phyloP scores from a whole-genome alignment of 1,139 yeast genomes.

The Groenewaldozyma sp. region DNA sequence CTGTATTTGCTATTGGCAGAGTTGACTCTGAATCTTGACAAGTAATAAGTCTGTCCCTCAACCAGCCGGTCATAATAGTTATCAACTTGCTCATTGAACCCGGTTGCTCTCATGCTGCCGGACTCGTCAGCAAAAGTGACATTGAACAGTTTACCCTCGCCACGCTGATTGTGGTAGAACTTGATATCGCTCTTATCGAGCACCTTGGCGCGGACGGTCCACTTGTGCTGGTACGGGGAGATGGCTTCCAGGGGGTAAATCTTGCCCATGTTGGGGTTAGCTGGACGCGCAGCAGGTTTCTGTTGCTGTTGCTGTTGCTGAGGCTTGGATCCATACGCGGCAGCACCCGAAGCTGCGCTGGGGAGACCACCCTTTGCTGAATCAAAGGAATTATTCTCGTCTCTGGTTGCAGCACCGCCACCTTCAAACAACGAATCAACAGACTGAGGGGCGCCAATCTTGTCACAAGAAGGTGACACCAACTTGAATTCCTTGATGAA shows the following conservation, averaged over 20 bases:
- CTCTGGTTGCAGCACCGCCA: not conserved
- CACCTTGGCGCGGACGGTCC: constrained; percentile 92
- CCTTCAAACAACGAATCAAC: not conserved
- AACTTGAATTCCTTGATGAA: not conserved
- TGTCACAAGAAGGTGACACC: not conserved
- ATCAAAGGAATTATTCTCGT: not conserved
- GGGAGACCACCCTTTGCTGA: not conserved
- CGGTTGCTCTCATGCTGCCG: constrained; percentile 94
- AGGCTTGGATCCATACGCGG: not conserved
- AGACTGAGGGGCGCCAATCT: not conserved
- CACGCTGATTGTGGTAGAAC: constrained; percentile 78
- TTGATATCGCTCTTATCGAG: constrained; percentile 80
- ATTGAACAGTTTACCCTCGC: constrained; percentile 84
- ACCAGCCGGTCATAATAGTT: constrained; percentile 62
- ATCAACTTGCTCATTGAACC: constrained; percentile 82
- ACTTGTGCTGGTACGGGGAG: constrained; percentile 82
- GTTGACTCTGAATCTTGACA: constrained; percentile 73
- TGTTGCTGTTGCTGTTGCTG: no score
- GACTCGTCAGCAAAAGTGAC: constrained; percentile 88
- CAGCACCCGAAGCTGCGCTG: not conserved
- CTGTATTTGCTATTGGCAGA: constrained; percentile 83
- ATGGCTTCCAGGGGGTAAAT: constrained; percentile 73
- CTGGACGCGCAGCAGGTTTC: constrained; percentile 2
- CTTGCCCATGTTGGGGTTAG: constrained; percentile 2
- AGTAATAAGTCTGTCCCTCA: constrained; percentile 84